phyloP scores from a whole-genome alignment of 257 asterid species.

The Penstemon davidsonii region DNA sequence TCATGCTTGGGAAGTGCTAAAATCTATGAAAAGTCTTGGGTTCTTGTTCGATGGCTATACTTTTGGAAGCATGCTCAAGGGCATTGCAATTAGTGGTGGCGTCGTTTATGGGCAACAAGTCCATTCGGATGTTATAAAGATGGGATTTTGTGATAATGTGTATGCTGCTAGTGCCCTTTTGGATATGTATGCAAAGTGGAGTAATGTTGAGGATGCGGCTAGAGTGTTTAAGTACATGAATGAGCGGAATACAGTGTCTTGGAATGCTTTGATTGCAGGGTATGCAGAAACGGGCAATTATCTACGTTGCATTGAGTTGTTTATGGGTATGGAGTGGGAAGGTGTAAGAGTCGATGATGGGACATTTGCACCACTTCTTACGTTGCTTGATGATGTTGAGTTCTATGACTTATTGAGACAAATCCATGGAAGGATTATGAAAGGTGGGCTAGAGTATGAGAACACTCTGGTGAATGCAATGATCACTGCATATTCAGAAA shows the following conservation, averaged over 20 bases:
- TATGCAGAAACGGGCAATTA: slow-evolving; percentile 55
- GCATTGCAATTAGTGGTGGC: slow-evolving; percentile 48
- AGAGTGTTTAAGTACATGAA: slow-evolving; percentile 56
- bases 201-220: slow-evolving; percentile 55
- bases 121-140: slow-evolving; percentile 68
- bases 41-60: slow-evolving; percentile 59
- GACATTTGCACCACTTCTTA: slow-evolving; percentile 71
- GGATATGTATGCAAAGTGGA: slow-evolving; percentile 74
- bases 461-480: slow-evolving; percentile 71
- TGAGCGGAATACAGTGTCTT: slow-evolving; percentile 67
- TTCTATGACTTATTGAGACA: slow-evolving; percentile 48
- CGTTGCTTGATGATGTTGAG: slow-evolving; percentile 53
- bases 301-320: slow-evolving; percentile 44
- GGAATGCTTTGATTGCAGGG: slow-evolving; percentile 87
- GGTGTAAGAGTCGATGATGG: slow-evolving; percentile 65
- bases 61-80: slow-evolving; percentile 79
- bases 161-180: slow-evolving; percentile 75
- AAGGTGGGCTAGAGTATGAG: slow-evolving; percentile 56
- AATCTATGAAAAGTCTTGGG: slow-evolving; percentile 55
- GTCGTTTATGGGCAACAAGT: slow-evolving; percentile 55
- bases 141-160: slow-evolving; percentile 58
- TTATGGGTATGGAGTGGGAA: slow-evolving; percentile 59
- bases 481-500: slow-evolving; percentile 67
- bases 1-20: slow-evolving; percentile 56
- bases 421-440: slow-evolving; percentile 67